Evolutionary conservation across 2,329 filamentous ascomycete genomes (phyloP).

Genomic region (Conoideocrella luteorostrata): DNA sequence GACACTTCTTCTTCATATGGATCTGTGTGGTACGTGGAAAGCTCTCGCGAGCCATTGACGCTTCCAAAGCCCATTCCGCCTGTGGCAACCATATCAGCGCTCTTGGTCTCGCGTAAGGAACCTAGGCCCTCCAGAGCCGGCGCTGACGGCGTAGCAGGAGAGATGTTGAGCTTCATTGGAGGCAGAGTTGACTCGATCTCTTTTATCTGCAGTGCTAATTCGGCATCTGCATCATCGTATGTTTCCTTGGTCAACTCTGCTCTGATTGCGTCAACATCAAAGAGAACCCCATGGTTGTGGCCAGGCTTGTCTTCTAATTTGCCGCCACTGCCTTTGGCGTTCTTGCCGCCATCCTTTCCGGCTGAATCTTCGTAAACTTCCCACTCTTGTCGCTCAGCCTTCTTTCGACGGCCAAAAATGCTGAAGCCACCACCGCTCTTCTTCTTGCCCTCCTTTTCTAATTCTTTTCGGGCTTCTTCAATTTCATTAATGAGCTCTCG

Average conservation of each 20-base stretch:
- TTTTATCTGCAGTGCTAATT: slow-evolving; percentile 54
- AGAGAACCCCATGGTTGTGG: slow-evolving; percentile 64
- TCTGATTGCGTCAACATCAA: slow-evolving; percentile 91
- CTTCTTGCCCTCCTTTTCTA: slow-evolving; percentile 73
- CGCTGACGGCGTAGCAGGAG: slow-evolving; percentile 24
- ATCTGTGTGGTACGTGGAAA: slow-evolving; percentile 20
- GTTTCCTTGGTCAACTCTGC: slow-evolving; percentile 70
- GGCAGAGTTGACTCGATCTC: slow-evolving; percentile 85
- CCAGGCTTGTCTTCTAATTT: slow-evolving; percentile 36
- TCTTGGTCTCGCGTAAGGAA: slow-evolving; percentile 39
- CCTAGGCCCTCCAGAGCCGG: slow-evolving; percentile 13
- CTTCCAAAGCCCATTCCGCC: slow-evolving; percentile 9
- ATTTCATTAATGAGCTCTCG: slow-evolving; percentile 94
- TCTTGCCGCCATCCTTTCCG: slow-evolving; percentile 28
- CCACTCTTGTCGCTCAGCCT: slow-evolving; percentile 79
- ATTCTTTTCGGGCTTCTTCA: slow-evolving; percentile 81
- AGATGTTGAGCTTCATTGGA: slow-evolving; percentile 73
- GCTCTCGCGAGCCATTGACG: slow-evolving; percentile 10
- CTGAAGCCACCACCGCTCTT: slow-evolving; percentile 54
- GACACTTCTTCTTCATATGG: slow-evolving; percentile 47
- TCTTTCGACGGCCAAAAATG: slow-evolving; percentile 79
- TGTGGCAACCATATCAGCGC: slow-evolving; percentile 31
- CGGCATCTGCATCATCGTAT: slow-evolving; percentile 40
- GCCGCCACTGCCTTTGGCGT: slow-evolving; percentile 16
- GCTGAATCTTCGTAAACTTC: slow-evolving; percentile 78